Evolutionary conservation across 1,139 yeast species (phyloP), one percentile per base, ranked within the genome.

Genomic region (Protomyces lactucae-debilis): DNA sequence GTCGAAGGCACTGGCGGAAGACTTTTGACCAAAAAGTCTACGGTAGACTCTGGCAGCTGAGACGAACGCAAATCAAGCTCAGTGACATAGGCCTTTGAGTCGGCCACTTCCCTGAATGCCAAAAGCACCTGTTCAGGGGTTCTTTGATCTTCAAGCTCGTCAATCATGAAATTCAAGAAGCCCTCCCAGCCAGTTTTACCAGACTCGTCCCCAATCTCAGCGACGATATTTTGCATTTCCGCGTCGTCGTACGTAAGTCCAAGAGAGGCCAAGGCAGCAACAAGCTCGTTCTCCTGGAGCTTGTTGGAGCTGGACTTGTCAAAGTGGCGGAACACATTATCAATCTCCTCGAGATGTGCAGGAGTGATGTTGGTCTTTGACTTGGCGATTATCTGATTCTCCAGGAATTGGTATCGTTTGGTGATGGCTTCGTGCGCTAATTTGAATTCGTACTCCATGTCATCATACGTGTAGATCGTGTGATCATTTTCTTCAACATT

Each of bases 401-500:
- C 79, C 48, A 77, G 73, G 65, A 77, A 76, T 28, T 77, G 73
- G 54, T 76, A 73, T 64, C 77, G 77, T 67, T 74, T 76, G 39
- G 73, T 70, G 12, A 78, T 75, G 5, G 77, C 71, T 52, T 75
- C 75, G 64, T 73, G 73, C 16, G 78, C 79, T 35, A 77, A 72
- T 8, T 74, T 76, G 21, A 76, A 72, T 67, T 77, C 80, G 65
- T 76, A 77, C 56, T 75, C 78, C 25, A 78, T 72, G 66, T 78
- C 80, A 32, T 76, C 76, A 67, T 71, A 76, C 5, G 78, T 72
- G 65, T 75, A 76, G 1, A 76, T 74, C 0, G 80, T 77, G 66
- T 75, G 72, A 64, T 76, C 79, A 65, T 77, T 77, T 64, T 77
- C 80, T 60, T 76, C 79, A 12, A 77, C 77, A 36, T 76, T 76